Percentiles rank a stretch among this genome's conserved stretches.
Conservation (phyloP, 805 yeast genomes). For the Candida michaelii region DNA sequence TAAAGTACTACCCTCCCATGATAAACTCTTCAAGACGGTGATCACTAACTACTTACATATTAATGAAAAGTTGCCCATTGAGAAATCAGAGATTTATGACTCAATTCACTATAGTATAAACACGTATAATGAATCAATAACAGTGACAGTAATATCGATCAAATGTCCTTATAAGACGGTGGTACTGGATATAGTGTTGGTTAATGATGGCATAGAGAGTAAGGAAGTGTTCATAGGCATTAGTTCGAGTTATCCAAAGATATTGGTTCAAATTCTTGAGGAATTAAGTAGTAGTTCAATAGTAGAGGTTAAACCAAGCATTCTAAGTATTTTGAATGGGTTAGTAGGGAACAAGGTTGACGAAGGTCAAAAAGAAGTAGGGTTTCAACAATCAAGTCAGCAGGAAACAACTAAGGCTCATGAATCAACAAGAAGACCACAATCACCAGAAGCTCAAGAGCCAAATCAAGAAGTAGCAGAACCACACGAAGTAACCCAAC, state of each 20-base stretch:
- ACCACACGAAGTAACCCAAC: not conserved
- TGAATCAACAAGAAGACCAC: not conserved
- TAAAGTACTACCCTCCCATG: not conserved
- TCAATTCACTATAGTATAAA: not conserved
- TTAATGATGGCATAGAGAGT: not conserved
- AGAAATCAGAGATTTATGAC: slow-evolving; percentile 4
- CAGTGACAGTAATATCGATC: not conserved
- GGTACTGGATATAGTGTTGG: slow-evolving; percentile 5
- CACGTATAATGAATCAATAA: not conserved
- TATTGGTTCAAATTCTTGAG: slow-evolving; percentile 6
- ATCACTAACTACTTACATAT: slow-evolving; percentile 6
- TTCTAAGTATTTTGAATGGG: slow-evolving; percentile 3
- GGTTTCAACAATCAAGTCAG: not conserved
- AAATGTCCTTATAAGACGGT: not conserved
- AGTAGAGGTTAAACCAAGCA: not conserved
- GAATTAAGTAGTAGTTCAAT: not conserved
- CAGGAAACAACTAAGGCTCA: not conserved
- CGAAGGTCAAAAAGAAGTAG: not conserved
- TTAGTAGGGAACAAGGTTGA: not conserved
- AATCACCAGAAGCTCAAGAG: not conserved
- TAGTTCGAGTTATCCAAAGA: slow-evolving; percentile 2
- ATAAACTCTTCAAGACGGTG: not conserved
- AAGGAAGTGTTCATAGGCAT: slow-evolving; percentile 3
- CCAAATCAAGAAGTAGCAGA: not conserved
- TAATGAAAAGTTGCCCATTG: slow-evolving; percentile 3